Conservation (phyloP, 1,284 basidiomycete species). For the Ceratobasidium theobromae region DNA sequence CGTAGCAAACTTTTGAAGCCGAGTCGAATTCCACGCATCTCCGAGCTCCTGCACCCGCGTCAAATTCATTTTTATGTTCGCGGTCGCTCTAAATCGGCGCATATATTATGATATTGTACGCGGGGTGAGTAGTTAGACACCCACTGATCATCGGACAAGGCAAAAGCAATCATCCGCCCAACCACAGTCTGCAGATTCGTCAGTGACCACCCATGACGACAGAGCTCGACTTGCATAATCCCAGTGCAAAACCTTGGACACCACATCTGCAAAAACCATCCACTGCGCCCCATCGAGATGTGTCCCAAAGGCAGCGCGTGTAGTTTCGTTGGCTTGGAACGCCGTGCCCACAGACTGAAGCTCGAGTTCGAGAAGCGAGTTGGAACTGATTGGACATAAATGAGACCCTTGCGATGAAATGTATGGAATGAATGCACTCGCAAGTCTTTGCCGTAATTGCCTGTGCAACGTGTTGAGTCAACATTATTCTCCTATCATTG, state of each 20-base stretch:
- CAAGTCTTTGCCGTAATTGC: conserved; percentile 65
- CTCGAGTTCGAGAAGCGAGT: conserved; percentile 33
- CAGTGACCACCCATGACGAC: not conserved
- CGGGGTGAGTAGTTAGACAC: not conserved
- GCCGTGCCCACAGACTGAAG: conserved; percentile 32
- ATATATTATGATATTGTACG: not conserved
- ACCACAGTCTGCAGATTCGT: conserved; percentile 17
- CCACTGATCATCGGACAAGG: conserved; percentile 33
- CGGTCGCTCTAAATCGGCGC: conserved; percentile 24
- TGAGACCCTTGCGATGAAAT: not conserved
- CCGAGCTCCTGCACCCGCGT: conserved; percentile 32
- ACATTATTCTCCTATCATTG: not conserved
- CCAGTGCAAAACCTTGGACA: conserved; percentile 32
- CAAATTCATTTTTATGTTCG: conserved; percentile 31
- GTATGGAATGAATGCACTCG: conserved; percentile 39
- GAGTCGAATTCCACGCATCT: conserved; percentile 21
- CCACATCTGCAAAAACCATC: conserved; percentile 32
- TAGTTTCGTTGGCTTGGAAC: conserved; percentile 24
- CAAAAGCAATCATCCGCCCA: conserved; percentile 34
- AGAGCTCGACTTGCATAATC: conserved; percentile 33
- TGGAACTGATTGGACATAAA: conserved; percentile 16
- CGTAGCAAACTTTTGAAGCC: conserved; percentile 18
- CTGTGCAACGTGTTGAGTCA: not conserved
- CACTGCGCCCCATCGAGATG: conserved; percentile 35
- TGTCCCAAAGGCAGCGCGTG: conserved; percentile 19